Evolutionary conservation across 495 filamentous ascomycete species (phyloP).

Genomic region (Bombardia bombarda): DNA sequence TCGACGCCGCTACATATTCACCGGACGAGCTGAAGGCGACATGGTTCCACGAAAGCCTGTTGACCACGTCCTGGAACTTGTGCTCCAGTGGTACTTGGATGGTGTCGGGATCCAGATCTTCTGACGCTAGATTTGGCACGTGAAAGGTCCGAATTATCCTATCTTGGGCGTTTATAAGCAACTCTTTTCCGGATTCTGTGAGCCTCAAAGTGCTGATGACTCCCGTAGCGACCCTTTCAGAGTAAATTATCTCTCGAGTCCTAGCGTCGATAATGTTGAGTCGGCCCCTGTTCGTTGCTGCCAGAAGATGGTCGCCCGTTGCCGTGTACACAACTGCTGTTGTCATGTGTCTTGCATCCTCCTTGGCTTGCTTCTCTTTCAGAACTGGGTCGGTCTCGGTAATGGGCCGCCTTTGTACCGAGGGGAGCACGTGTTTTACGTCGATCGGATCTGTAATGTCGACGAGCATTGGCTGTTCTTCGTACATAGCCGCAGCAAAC

Average conservation of each 20-base stretch:
- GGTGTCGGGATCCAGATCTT: conserved; percentile 54
- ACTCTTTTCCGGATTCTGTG: conserved; percentile 69
- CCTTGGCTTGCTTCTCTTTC: conserved; percentile 76
- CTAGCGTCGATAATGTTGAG: conserved; percentile 85
- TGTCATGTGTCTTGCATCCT: conserved; percentile 89
- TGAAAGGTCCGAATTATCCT: conserved; percentile 86
- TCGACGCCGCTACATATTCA: conserved; percentile 87
- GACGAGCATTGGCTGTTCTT: conserved; percentile 83
- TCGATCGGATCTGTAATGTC: conserved; percentile 60
- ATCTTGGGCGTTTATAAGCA: conserved; percentile 86
- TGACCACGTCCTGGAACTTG: conserved; percentile 97
- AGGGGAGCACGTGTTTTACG: conserved; percentile 69
- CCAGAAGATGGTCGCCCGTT: conserved; percentile 75
- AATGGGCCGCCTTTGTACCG: conserved; percentile 64
- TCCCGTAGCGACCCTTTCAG: conserved; percentile 75
- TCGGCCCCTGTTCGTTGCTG: conserved; percentile 90
- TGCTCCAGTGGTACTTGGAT: conserved; percentile 90
- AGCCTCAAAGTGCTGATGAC: conserved; percentile 83
- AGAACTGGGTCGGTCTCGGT: conserved; percentile 54
- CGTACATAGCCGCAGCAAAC: conserved; percentile 84
- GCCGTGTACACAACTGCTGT: conserved; percentile 84
- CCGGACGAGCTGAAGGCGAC: conserved; percentile 88
- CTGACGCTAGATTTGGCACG: conserved; percentile 41
- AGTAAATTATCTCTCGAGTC: conserved; percentile 72
- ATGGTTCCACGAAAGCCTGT: conserved; percentile 90